These are phyloP conservation scores for Globisporangium irregulare DNA, from an alignment of 352 stramenopile genomes.

Conservation along the genomic window DNA sequence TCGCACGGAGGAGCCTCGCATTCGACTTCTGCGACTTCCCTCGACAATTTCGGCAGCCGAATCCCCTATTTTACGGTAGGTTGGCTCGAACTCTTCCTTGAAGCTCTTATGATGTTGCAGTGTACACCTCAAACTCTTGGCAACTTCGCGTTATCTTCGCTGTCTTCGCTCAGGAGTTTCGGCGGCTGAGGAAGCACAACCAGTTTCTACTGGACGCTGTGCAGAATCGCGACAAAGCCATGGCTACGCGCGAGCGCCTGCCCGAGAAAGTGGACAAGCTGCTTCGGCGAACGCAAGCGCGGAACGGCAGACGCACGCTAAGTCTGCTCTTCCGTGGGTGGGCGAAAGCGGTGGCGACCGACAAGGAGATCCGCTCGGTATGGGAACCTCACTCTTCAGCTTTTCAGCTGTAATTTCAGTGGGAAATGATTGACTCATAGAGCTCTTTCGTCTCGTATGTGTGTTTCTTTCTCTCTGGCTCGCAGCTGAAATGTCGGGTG, in stretches of 20 bases:
- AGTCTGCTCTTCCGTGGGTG: conserved; percentile 50
- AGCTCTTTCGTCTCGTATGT: neutral
- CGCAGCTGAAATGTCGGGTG: conserved; percentile 55
- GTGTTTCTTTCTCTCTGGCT: neutral
- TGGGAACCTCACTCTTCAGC: neutral
- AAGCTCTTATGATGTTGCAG: too few relatives aligned
- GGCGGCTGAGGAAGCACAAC: conserved; percentile 46
- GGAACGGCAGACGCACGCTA: conserved; percentile 20
- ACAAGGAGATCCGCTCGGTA: conserved; percentile 46
- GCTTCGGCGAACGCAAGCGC: conserved; percentile 19
- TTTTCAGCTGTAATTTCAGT: neutral
- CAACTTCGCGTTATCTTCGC: neutral
- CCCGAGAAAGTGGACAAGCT: conserved; percentile 43
- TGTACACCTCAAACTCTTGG: too few relatives aligned
- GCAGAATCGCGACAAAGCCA: conserved; percentile 44
- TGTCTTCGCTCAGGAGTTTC: conserved; percentile 43
- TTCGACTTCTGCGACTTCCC: neutral
- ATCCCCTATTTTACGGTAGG: conserved; percentile 61
- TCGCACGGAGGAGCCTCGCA: conserved; percentile 14
- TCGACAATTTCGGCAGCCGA: conserved; percentile 31
- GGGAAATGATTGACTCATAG: neutral
- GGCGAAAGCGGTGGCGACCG: conserved; percentile 31
- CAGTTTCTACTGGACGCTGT: conserved; percentile 49
- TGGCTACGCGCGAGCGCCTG: conserved; percentile 39
- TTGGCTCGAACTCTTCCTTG: too few relatives aligned